Conservation (phyloP, 2,329 filamentous ascomycete genomes). For the Diplodia mutila region DNA sequence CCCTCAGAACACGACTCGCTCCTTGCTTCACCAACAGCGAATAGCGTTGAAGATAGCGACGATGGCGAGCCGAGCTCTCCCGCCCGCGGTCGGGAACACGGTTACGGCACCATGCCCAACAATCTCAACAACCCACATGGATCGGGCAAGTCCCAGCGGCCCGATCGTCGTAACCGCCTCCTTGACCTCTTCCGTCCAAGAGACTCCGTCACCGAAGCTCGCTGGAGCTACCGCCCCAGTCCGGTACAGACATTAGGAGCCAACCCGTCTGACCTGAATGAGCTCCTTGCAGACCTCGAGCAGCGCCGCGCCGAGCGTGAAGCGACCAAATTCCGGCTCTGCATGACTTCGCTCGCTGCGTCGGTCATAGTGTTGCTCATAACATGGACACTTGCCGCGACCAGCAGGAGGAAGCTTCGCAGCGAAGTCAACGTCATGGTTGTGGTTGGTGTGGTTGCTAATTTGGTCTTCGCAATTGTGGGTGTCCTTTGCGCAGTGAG, state of each 20-base stretch:
- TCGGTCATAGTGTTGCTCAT: constrained; percentile 68
- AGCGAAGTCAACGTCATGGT: constrained; percentile 76
- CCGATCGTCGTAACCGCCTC: not conserved
- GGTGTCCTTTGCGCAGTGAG: constrained; percentile 64
- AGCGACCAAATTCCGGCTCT: constrained; percentile 41
- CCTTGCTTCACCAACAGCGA: constrained; percentile 35
- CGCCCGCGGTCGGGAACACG: constrained; percentile 40
- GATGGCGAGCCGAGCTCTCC: constrained; percentile 28
- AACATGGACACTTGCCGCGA: constrained; percentile 66
- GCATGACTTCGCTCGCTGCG: constrained; percentile 59
- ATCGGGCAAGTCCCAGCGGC: constrained; percentile 23
- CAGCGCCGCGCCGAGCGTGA: constrained; percentile 39
- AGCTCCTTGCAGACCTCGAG: constrained; percentile 28
- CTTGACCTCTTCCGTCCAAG: constrained; percentile 22
- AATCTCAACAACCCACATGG: constrained; percentile 2
- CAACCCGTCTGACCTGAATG: constrained; percentile 7
- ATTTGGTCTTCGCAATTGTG: constrained; percentile 65
- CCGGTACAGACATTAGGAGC: constrained; percentile 11
- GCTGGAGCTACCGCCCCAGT: constrained; percentile 1
- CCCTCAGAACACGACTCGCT: constrained; percentile 34
- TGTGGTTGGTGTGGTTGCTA: constrained; percentile 69
- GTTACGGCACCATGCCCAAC: constrained; percentile 20
- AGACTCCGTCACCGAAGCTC: not conserved
- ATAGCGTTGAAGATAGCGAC: constrained; percentile 29
- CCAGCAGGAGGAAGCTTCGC: constrained; percentile 68